A percentile compares a stretch with the other conserved stretches of the same genome.
phyloP scores from a whole-genome alignment of 129 eudicot species.

The Dittrichia graveolens region DNA sequence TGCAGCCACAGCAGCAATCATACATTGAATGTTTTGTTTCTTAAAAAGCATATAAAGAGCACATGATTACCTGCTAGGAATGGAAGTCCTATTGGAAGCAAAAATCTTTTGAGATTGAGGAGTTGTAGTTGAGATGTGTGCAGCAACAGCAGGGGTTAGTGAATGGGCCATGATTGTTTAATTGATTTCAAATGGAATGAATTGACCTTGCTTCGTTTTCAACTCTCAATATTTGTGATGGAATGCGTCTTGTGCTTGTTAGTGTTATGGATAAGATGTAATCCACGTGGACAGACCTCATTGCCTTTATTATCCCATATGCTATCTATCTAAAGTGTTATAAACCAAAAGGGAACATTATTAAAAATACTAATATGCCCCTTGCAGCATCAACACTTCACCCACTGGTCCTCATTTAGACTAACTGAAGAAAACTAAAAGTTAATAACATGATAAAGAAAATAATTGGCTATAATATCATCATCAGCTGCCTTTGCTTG shows the following conservation, averaged over 20 bases:
- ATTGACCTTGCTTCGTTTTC: conserved; percentile 17
- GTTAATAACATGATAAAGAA: too few relatives aligned
- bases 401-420: too few relatives aligned
- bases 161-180: conserved; percentile 37
- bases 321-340: background rate
- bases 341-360: too few relatives aligned
- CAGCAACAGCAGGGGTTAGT: conserved; percentile 20
- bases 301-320: conserved; percentile 29
- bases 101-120: conserved; percentile 14
- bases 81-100: conserved; percentile 4
- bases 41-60: background rate
- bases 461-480: too few relatives aligned
- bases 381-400: too few relatives aligned
- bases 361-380: too few relatives aligned
- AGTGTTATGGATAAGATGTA: conserved; percentile 23
- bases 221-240: background rate
- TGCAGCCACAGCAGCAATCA: conserved; percentile 26
- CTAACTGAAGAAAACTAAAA: too few relatives aligned
- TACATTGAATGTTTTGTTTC: background rate
- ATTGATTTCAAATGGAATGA: conserved; percentile 12
- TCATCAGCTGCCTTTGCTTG: too few relatives aligned
- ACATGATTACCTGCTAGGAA: conserved; percentile 24
- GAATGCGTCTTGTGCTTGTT: background rate
- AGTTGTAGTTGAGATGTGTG: conserved; percentile 17
- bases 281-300: conserved; percentile 17